Conservation (phyloP, 192 early-diverging fungal genomes). For the Thamnidium elegans region DNA sequence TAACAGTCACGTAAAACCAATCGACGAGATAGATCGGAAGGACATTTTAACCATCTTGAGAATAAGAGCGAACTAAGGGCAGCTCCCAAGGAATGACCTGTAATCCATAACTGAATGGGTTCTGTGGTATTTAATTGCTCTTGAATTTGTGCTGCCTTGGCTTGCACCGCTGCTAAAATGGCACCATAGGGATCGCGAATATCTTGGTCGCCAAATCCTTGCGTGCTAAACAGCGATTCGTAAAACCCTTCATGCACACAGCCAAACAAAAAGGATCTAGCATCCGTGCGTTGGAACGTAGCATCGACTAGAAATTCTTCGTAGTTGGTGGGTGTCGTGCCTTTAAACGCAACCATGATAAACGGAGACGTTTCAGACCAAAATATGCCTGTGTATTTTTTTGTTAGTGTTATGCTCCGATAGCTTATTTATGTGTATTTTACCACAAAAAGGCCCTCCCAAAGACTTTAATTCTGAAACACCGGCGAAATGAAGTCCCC, state of each 20-base stretch:
- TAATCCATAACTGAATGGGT: constrained; percentile 48
- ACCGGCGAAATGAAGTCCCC: constrained; percentile 42
- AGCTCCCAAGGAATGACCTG: constrained; percentile 52
- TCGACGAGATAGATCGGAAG: constrained; percentile 16
- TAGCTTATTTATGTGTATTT: not conserved
- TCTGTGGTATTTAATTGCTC: constrained; percentile 11
- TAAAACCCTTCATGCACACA: constrained; percentile 55
- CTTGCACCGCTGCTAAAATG: constrained; percentile 39
- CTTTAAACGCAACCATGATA: constrained; percentile 47
- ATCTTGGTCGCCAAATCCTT: constrained; percentile 11
- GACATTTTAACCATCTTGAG: constrained; percentile 36
- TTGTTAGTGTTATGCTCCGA: too few relatives aligned
- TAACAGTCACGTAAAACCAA: constrained; percentile 38
- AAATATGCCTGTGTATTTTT: constrained; percentile 29
- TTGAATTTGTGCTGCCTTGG: constrained; percentile 26
- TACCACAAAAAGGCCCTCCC: constrained; percentile 47
- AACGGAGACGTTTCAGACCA: constrained; percentile 37
- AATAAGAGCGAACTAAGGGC: constrained; percentile 42
- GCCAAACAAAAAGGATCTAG: constrained; percentile 44
- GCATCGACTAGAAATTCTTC: constrained; percentile 45
- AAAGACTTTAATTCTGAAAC: constrained; percentile 47
- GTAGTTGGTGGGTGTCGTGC: constrained; percentile 45
- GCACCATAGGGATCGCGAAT: constrained; percentile 37
- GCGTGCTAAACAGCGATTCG: constrained; percentile 41
- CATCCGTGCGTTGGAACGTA: constrained; percentile 44